A percentile compares a stretch with the other conserved stretches of the same genome.
phyloP scores from a whole-genome alignment of 176 grass and related monocot species.

The Elaeis guineensis region DNA sequence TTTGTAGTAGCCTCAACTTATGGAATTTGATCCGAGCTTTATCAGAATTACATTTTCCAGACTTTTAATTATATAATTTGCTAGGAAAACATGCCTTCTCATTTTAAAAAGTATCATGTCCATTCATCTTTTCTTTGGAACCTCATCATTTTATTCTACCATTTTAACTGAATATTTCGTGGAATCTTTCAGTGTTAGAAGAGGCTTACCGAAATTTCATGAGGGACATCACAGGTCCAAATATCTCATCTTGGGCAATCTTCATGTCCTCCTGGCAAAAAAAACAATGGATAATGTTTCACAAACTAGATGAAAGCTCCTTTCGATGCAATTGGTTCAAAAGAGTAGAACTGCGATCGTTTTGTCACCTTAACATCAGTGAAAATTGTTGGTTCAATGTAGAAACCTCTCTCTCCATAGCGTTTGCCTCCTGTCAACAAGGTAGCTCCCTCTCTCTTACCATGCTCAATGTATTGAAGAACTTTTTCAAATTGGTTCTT shows the following conservation, averaged over 20 bases:
- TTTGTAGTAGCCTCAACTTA: too few relatives aligned
- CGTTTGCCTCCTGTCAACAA: conserved; percentile 67
- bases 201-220: conserved; percentile 67
- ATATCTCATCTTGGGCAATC: conserved; percentile 78
- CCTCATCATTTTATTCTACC: too few relatives aligned
- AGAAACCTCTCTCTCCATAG: conserved; percentile 62
- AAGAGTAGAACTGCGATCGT: background rate
- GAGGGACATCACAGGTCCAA: conserved; percentile 82
- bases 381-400: conserved; percentile 87
- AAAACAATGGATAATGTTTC: too few relatives aligned
- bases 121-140: too few relatives aligned
- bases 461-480: conserved; percentile 69
- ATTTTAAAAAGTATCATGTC: too few relatives aligned
- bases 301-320: too few relatives aligned
- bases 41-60: too few relatives aligned
- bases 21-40: too few relatives aligned
- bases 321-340: too few relatives aligned
- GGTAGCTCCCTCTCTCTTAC: conserved; percentile 75
- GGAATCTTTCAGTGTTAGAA: background rate
- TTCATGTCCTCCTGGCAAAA: conserved; percentile 67
- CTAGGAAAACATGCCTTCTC: too few relatives aligned
- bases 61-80: too few relatives aligned
- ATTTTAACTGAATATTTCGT: too few relatives aligned
- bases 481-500: conserved; percentile 77
- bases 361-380: conserved; percentile 62